Percentiles rank a stretch among this genome's conserved stretches.
Evolutionary conservation across 768 basidiomycete genomes (phyloP).

Genomic region (Tubosaeta sp.): DNA sequence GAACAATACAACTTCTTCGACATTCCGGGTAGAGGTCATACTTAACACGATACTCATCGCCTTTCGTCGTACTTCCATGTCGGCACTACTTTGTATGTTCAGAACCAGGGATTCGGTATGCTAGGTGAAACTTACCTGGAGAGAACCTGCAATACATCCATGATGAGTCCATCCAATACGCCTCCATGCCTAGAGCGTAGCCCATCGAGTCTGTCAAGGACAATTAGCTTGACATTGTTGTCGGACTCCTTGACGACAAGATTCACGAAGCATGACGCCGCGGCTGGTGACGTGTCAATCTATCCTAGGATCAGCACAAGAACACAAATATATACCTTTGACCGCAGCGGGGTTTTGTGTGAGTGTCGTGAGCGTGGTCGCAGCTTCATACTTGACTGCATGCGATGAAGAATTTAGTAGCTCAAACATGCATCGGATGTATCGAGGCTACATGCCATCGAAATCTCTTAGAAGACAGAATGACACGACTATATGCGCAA

Average conservation of each 20-base stretch:
- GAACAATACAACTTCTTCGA: constrained; percentile 94
- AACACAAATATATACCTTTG: constrained; percentile 56
- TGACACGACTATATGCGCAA: not conserved
- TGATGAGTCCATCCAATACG: constrained; percentile 85
- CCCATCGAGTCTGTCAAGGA: constrained; percentile 83
- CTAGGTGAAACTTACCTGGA: constrained; percentile 49
- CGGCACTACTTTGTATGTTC: constrained; percentile 50
- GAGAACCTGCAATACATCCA: constrained; percentile 92
- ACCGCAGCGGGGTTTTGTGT: constrained; percentile 95
- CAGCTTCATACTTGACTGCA: constrained; percentile 97
- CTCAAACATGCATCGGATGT: constrained; percentile 92
- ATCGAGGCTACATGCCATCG: constrained; percentile 58
- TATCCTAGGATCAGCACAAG: not conserved
- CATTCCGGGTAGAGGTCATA: constrained; percentile 91
- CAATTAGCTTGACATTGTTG: constrained; percentile 98
- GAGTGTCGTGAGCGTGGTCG: constrained; percentile 87
- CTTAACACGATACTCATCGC: constrained; percentile 85
- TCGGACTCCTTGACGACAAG: constrained; percentile 94
- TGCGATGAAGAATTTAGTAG: constrained; percentile 85
- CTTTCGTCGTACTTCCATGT: constrained; percentile 95
- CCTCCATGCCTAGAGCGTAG: constrained; percentile 83
- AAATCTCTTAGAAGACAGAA: not conserved
- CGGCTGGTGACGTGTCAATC: constrained; percentile 47
- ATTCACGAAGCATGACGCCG: constrained; percentile 82
- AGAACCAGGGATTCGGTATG: not conserved